Evolutionary conservation across 2,329 filamentous ascomycete genomes (phyloP), one percentile per base, ranked within the genome.

Genomic region (Claviceps sp.): DNA sequence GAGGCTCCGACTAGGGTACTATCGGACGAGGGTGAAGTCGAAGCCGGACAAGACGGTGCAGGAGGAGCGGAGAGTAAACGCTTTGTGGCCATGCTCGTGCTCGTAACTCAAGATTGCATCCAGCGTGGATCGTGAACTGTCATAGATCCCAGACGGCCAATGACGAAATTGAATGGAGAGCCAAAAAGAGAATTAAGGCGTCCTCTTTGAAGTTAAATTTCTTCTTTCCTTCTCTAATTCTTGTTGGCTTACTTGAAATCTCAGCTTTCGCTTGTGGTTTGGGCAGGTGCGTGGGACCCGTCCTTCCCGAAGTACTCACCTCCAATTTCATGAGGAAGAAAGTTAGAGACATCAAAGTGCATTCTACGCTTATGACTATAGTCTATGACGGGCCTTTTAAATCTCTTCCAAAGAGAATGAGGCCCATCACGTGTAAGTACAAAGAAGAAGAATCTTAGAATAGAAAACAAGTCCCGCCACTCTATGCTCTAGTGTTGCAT

Each of bases 61-160:
- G 50, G 48, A 17, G 52, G 55, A 17, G 50, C 55, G 3, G 53
- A 51, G 39, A 52, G 54, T 7, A 47, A 48, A 22, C 50, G 49
- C 19, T 53, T 51, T 3, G 19, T 41, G 26, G 19, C 41, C 49
- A 56, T 57, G 48, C 11, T 51, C 2, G n/a, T 34, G 22, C 22
- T 46, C 5, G n/a, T 4, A 5, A 34, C 2, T 34, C 3, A 26
- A 34, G 26, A 22, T 26, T 46, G 44, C 10, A n/a, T 30, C 43
- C 6, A 45, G 43, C 14, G 30, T 34, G 30, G 30, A 34, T 34
- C 10, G 16, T 26, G 43, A 26, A 45, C 14, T 6, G 5, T n/a
- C 22, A 26, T 2, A 3, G 14, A 24, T 22, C 22, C 1, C 40
- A 41, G 40, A 17, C 40, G 17, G 16, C 13, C 13, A 40, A 40